Evolutionary conservation across 768 basidiomycete species (phyloP), one percentile per base, ranked within the genome.

Genomic region (Russula earlei): DNA sequence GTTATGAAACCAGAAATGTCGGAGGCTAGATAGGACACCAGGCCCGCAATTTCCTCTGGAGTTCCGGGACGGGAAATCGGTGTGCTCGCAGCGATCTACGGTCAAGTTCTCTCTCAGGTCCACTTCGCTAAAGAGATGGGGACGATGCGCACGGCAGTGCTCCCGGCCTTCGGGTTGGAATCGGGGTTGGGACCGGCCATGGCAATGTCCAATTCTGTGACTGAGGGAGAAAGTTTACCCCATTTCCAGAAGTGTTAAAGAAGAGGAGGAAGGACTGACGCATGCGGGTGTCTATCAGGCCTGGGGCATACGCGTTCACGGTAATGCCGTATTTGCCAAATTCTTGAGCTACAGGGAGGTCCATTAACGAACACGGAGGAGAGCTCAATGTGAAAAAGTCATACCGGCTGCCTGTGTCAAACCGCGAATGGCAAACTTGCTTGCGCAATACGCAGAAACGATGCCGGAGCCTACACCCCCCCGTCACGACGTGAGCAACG

Each of bases 261-360:
- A 14, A 9, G 22, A 34, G 20, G 10, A 22, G n/a, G n/a, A n/a
- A 3, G 22, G 12, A 36, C 64, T 29, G 24, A 65, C 64, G 7
- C 63, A 65, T 50, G 15, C 10, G n/a, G n/a, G 64, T 64, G 19
- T 59, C 45, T 11, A 60, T 45, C 34, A 38, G 19, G 1, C 65
- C 64, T 5, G 65, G 65, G 5, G 64, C 62, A 29, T 65, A 66
- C 11, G 64, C 54, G 25, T 66, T 66, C 7, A 65, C 65, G 6
- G 65, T 65, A 25, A 66, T 64, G 27, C 53, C 50, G 25, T 57
- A 22, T 20, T 49, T 38, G 8, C 53, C 58, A 15, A 65, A 46
- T 9, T 65, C 65, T 2, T 27, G 19, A 34, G 65, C 65, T 65
- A 31, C 12, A 19, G 37, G 34, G 5, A 22, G 0, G 14, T 4